A percentile compares a stretch with the other conserved stretches of the same genome.
These are phyloP conservation scores for Mortierella hygrophila DNA, from an alignment of 192 early-diverging fungal species.

Conservation along the genomic window DNA sequence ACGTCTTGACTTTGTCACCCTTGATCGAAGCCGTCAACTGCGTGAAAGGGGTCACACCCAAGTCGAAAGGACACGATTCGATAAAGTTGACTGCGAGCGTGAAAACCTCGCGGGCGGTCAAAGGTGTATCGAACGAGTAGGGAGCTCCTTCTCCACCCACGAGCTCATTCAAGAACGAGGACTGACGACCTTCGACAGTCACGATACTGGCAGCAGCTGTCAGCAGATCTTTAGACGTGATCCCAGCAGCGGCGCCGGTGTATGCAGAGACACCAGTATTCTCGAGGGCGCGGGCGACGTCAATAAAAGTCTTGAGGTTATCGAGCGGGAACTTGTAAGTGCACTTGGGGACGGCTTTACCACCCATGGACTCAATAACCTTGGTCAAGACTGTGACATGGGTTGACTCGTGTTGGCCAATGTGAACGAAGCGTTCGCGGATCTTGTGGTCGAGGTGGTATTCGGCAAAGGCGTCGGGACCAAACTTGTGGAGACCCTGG, in stretches of 20 bases:
- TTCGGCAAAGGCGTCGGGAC: background rate
- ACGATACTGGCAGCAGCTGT: constrained; percentile 66
- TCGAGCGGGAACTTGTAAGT: constrained; percentile 43
- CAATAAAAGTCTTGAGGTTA: constrained; percentile 56
- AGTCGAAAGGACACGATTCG: constrained; percentile 51
- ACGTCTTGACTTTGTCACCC: background rate
- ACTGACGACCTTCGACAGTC: constrained; percentile 69
- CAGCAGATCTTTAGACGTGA: constrained; percentile 37
- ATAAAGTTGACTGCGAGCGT: constrained; percentile 65
- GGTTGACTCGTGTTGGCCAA: constrained; percentile 24
- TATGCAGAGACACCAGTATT: constrained; percentile 66
- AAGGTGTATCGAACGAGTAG: constrained; percentile 63
- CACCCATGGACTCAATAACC: constrained; percentile 15
- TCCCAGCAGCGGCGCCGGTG: constrained; percentile 56
- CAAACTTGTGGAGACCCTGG: constrained; percentile 25
- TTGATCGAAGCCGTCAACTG: constrained; percentile 5
- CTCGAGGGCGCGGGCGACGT: constrained; percentile 61
- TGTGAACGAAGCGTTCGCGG: constrained; percentile 16
- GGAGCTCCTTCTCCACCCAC: constrained; percentile 16
- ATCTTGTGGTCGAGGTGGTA: background rate
- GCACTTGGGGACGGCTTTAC: constrained; percentile 15
- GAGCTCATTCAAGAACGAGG: constrained; percentile 62
- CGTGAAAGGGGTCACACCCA: constrained; percentile 33
- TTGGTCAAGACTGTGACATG: constrained; percentile 17
- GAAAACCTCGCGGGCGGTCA: constrained; percentile 57